phyloP scores from a whole-genome alignment of 805 yeast species.

The Saccharomycopsis oosterbeekiorum region DNA sequence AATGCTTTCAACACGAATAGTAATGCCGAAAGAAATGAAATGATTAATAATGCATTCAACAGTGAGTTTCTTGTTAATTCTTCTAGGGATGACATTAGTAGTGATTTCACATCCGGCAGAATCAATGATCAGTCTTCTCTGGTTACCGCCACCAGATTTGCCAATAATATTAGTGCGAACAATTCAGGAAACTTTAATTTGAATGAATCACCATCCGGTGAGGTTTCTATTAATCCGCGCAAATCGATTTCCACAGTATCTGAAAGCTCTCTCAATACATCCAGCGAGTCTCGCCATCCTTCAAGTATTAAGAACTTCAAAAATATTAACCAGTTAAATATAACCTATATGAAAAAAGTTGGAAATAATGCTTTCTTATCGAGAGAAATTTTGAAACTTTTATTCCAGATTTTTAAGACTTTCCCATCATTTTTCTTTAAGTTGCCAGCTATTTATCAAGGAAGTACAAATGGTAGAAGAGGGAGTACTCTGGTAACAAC shows the following conservation, averaged over 20 bases:
- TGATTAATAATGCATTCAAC: background rate
- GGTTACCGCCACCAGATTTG: background rate
- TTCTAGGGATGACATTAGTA: background rate
- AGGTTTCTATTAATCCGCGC: background rate
- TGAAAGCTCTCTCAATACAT: background rate
- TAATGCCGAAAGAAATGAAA: background rate
- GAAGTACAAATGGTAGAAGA: background rate
- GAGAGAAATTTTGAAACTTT: slow-evolving; percentile 16
- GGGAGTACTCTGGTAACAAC: background rate
- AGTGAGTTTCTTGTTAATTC: background rate
- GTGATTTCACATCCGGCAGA: background rate
- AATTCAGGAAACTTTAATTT: background rate
- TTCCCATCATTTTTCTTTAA: slow-evolving; percentile 12
- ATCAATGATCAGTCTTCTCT: background rate
- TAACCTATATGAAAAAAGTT: slow-evolving; percentile 11
- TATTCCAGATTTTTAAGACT: slow-evolving; percentile 13
- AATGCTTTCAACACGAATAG: background rate
- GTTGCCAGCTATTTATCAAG: slow-evolving; percentile 11
- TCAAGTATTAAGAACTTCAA: background rate
- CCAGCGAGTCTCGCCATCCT: background rate
- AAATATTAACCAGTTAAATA: background rate
- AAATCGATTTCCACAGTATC: slow-evolving; percentile 1
- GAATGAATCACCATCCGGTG: background rate
- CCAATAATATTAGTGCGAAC: background rate
- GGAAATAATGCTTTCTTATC: slow-evolving; percentile 15